These are phyloP conservation scores for Nakazawaea ernobii DNA, from an alignment of 805 yeast genomes.

Conservation along the genomic window DNA sequence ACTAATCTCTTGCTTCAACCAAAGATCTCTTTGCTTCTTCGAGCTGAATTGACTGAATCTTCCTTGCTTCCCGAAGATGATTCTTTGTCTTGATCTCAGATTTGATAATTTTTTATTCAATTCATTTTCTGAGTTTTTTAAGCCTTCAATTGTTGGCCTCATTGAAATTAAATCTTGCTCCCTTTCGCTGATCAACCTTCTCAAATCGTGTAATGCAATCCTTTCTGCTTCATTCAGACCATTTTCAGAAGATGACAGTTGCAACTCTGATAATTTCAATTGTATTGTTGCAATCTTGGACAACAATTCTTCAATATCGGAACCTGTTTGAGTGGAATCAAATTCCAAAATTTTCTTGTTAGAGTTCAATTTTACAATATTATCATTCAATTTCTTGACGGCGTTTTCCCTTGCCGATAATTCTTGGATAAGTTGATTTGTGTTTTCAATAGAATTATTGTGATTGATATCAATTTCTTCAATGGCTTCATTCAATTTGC, in stretches of 20 bases:
- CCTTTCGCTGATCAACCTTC: slow-evolving; percentile 26
- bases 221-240: slow-evolving; percentile 24
- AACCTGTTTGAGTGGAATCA: slow-evolving; percentile 50
- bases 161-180: slow-evolving; percentile 30
- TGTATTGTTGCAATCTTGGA: slow-evolving; percentile 43
- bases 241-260: slow-evolving; percentile 27
- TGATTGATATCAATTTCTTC: slow-evolving; percentile 58
- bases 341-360: slow-evolving; percentile 43
- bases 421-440: slow-evolving; percentile 47
- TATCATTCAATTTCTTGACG: slow-evolving; percentile 37
- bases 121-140: slow-evolving; percentile 33
- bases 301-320: slow-evolving; percentile 44
- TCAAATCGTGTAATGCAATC: slow-evolving; percentile 18
- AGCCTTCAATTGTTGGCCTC: slow-evolving; percentile 35
- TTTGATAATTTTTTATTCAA: slow-evolving; percentile 33
- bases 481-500: slow-evolving; percentile 51
- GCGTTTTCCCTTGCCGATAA: slow-evolving; percentile 56
- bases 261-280: slow-evolving; percentile 38
- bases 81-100: slow-evolving; percentile 48
- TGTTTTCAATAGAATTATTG: slow-evolving; percentile 41
- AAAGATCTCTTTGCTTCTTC: slow-evolving; percentile 54
- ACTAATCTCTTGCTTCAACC: slow-evolving; percentile 54
- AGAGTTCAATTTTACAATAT: slow-evolving; percentile 41
- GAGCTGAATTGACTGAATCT: slow-evolving; percentile 54
- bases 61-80: slow-evolving; percentile 65